These are phyloP conservation scores for Orbilia ellipsospora DNA, from an alignment of 2,329 filamentous ascomycete genomes.

Conservation along the genomic window DNA sequence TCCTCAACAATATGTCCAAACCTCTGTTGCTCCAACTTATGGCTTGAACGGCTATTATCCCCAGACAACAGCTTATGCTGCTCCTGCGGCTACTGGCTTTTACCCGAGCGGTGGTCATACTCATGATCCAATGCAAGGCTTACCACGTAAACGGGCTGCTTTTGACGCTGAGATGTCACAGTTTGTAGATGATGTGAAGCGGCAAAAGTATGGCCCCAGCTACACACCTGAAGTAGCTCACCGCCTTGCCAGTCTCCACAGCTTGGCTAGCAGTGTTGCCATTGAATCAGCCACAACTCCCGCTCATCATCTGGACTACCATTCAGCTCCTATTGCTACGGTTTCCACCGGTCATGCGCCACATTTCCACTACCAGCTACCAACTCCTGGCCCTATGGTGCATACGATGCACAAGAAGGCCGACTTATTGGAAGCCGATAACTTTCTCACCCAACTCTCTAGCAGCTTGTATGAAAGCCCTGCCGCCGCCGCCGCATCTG, in stretches of 20 bases:
- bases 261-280: conserved; percentile 69
- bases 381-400: conserved; percentile 71
- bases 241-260: conserved; percentile 83
- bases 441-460: conserved; percentile 95
- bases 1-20: conserved; percentile 45
- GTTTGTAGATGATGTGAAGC: conserved; percentile 93
- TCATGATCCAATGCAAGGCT: conserved; percentile 70
- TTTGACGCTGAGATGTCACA: conserved; percentile 65
- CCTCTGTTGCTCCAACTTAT: conserved; percentile 38
- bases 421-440: conserved; percentile 92
- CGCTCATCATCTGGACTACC: conserved; percentile 66
- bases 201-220: conserved; percentile 85
- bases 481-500: conserved; percentile 81
- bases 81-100: conserved; percentile 61
- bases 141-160: conserved; percentile 48
- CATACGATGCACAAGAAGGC: conserved; percentile 91
- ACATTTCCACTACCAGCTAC: conserved; percentile 64
- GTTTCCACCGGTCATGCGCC: conserved; percentile 65
- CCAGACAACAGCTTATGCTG: conserved; percentile 27
- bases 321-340: conserved; percentile 67
- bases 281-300: conserved; percentile 65
- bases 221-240: conserved; percentile 94
- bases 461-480: conserved; percentile 94
- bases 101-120: conserved; percentile 74
- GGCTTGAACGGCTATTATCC: conserved; percentile 53